Evolutionary conservation across 257 asterid species (phyloP).

Genomic region (Solanum sparsipilum): DNA sequence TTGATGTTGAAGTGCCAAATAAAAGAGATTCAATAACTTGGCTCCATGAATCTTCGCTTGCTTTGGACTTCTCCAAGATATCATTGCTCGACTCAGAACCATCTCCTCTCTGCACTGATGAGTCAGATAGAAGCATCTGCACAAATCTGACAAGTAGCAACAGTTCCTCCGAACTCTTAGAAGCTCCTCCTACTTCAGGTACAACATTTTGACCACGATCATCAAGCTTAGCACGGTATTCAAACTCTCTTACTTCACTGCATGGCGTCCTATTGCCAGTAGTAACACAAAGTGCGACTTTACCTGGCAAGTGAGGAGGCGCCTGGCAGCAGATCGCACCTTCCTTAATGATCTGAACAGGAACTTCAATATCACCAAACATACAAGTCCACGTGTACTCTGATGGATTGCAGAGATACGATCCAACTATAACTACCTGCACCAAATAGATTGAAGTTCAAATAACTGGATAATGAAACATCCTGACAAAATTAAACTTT

Average conservation of each 20-base stretch:
- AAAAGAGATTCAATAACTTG: constrained; percentile 53
- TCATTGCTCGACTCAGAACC: constrained; percentile 29
- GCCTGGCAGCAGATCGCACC: constrained; percentile 80
- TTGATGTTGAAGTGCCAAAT: constrained; percentile 47
- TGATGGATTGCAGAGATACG: constrained; percentile 63
- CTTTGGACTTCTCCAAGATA: constrained; percentile 34
- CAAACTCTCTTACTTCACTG: constrained; percentile 82
- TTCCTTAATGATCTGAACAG: constrained; percentile 65
- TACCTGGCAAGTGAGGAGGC: constrained; percentile 68
- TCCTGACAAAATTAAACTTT: neutral
- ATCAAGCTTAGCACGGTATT: constrained; percentile 47
- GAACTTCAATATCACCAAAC: constrained; percentile 90
- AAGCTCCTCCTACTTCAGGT: constrained; percentile 35
- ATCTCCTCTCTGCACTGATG: constrained; percentile 23
- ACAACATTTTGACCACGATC: constrained; percentile 18
- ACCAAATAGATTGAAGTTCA: constrained; percentile 10
- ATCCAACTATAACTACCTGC: constrained; percentile 80
- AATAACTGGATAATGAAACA: neutral
- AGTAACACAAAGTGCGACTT: constrained; percentile 65
- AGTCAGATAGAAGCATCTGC: constrained; percentile 64
- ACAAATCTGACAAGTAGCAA: constrained; percentile 66
- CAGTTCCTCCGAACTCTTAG: constrained; percentile 55
- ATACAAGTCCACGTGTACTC: constrained; percentile 76
- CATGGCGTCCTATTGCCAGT: constrained; percentile 73
- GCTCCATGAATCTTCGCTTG: constrained; percentile 51